Evolutionary conservation across 805 yeast species (phyloP).

Genomic region (Tetrapisispora namnaoensis): DNA sequence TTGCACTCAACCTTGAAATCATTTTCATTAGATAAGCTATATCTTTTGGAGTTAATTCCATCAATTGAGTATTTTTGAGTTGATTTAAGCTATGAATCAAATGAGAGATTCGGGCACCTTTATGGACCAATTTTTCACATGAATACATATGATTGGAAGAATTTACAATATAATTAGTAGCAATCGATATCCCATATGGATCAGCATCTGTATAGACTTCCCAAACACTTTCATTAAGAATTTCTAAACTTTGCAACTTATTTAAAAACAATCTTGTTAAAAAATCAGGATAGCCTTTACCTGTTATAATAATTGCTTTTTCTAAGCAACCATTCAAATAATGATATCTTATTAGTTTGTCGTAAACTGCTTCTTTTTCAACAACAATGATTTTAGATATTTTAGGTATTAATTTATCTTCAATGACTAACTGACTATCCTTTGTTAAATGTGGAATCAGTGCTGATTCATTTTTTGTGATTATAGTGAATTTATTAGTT

Average conservation of each 20-base stretch:
- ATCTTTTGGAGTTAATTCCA: constrained; percentile 19
- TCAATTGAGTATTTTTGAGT: background rate
- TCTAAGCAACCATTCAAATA: background rate
- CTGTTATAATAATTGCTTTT: constrained; percentile 40
- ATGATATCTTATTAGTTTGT: constrained; percentile 19
- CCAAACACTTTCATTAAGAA: constrained; percentile 23
- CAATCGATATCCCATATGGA: constrained; percentile 55
- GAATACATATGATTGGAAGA: constrained; percentile 2
- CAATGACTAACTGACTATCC: constrained; percentile 3
- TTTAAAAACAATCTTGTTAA: constrained; percentile 40
- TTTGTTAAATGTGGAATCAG: constrained; percentile 35
- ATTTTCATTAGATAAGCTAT: constrained; percentile 12
- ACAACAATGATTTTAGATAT: constrained; percentile 30
- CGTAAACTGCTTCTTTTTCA: constrained; percentile 47
- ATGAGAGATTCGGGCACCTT: constrained; percentile 17
- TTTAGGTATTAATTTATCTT: background rate
- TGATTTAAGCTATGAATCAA: constrained; percentile 5
- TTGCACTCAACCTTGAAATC: background rate
- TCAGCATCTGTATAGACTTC: constrained; percentile 53
- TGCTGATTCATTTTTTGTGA: constrained; percentile 9
- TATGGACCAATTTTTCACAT: constrained; percentile 12
- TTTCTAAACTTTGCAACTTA: constrained; percentile 17
- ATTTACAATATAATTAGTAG: constrained; percentile 32
- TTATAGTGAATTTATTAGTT: background rate
- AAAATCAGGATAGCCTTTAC: constrained; percentile 62